Base-by-base conservation (phyloP, 169 alveolate genomes). In the Eimeria necatrix region DNA sequence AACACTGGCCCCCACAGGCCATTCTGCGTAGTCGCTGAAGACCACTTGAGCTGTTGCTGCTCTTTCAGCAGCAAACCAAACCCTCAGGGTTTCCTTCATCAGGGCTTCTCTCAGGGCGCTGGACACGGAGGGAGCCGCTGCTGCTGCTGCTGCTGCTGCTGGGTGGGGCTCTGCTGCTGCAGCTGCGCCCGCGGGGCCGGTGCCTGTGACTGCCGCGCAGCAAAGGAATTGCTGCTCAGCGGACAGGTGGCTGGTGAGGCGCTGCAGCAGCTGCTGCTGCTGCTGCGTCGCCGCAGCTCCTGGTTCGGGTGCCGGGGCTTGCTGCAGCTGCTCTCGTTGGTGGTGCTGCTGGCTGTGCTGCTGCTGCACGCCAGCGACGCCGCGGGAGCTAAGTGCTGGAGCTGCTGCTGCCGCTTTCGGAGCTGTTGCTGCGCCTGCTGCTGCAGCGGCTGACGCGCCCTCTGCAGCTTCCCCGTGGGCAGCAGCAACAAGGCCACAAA, bases 1-100 rank as follows among this genome's bases (percentile, higher is more conserved):
- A 8, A 91, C 95, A 8, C 32, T 26, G 16, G 84, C 18, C 18
- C 85, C 95, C 0, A 74, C 80, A 14, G 95, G 91, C 73, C 86
- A 56, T 74, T 78, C 91, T 5, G 64, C 95, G 48, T 51, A 78
- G 48, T 91, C 91, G n/a, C 61, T 16, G 60, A 22, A 78, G 1
- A 91, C 16, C n/a, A 48, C 91, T 5, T 46, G 74, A 12, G 85
- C 95, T 10, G 90, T n/a, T 16, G 81, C 88, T 12, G 91, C 81
- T 7, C 95, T n/a, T 26, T 41, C 68, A 20, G 91, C 91, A 46
- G 74, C 91, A 56, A 53, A 83, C 91, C 91, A 83, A 12, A 83
- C 91, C n/a, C 91, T 46, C 48, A 83, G 91, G 32, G 91, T 51
- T 74, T 83, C 91, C 74, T 83, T 83, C 41, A 53, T 71, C 59